Evolutionary conservation across 2,329 filamentous ascomycete species (phyloP), one percentile per base, ranked within the genome.

Genomic region (Hypomyces rosellus): DNA sequence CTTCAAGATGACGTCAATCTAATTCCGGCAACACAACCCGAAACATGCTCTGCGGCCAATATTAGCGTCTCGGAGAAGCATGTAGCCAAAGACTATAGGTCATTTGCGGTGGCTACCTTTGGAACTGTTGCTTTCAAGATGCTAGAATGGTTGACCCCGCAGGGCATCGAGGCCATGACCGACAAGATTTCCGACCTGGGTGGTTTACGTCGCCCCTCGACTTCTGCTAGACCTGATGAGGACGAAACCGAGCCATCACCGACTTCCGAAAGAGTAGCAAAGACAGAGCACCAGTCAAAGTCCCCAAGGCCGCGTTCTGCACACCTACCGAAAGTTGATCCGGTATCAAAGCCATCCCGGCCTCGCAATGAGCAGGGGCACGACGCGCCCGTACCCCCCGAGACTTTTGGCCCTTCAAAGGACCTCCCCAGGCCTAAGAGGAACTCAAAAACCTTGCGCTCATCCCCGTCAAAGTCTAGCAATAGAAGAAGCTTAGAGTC

Each of bases 111-210:
- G 6, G 83, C 83, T 55, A 69, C 85, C 7, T 85, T 86, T 58
- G 81, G 76, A 6, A 84, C 82, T 0, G 78, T 79, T 11, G 77
- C 84, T 11, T 82, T 86, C 64, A 85, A 82, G 59, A 86, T 86
- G 81, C 60, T 86, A 3, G 83, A 86, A 62, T 86, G 82, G 82
- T 67, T 86, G n/a, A 82, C 81, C 1, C 81, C 81, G 0, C 73
- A 73, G 49, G 76, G 73, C n/a, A 62, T 82, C 4, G 72, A 74
- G 16, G 68, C 71, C 9, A 74, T 82, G 66, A 69, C 71, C 1
- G 60, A 69, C 14, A 72, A 69, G 46, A 50, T 66, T 16, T 57
- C 54, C 5, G 56, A 59, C 4, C 46, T 54, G 15, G 46, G 54
- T 5, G 49, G 20, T 34, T 25, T 50, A 30, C 50, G 39, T 11